Evolutionary conservation across 2,329 filamentous ascomycete species (phyloP).

Genomic region (Beauveria asiatica): DNA sequence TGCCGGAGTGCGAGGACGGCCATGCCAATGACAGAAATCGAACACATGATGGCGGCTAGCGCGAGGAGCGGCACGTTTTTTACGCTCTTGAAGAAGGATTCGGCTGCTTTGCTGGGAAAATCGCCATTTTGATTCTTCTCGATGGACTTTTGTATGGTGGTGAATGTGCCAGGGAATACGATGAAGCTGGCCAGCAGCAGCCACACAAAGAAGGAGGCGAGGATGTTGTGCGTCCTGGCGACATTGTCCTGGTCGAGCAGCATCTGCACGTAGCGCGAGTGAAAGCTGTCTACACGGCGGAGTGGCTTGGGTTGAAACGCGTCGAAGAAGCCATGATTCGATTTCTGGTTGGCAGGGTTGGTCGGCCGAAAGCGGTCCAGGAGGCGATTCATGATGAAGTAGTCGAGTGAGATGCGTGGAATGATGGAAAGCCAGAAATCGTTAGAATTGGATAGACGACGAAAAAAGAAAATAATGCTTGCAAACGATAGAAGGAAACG

Average conservation of each 20-base stretch:
- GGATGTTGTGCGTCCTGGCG: slow-evolving; percentile 36
- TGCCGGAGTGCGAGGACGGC: slow-evolving; percentile 35
- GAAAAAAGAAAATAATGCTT: neutral
- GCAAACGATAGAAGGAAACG: neutral
- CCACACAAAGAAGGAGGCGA: slow-evolving; percentile 33
- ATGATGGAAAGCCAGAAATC: neutral
- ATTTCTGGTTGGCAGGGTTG: slow-evolving; percentile 1
- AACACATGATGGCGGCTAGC: slow-evolving; percentile 34
- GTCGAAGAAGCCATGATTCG: neutral
- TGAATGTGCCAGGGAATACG: slow-evolving; percentile 44
- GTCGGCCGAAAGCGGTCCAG: neutral
- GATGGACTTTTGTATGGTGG: slow-evolving; percentile 25
- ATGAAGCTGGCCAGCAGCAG: slow-evolving; percentile 44
- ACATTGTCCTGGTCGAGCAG: slow-evolving; percentile 38
- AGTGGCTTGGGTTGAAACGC: slow-evolving; percentile 11
- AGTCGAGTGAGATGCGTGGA: neutral
- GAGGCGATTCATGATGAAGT: neutral
- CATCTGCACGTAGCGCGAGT: slow-evolving; percentile 36
- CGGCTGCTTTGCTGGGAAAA: slow-evolving; percentile 15
- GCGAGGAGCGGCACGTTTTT: slow-evolving; percentile 32
- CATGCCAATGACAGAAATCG: slow-evolving; percentile 26
- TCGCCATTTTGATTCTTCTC: slow-evolving; percentile 15
- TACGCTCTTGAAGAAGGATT: slow-evolving; percentile 18
- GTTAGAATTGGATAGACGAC: neutral
- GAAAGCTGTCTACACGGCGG: slow-evolving; percentile 17